Evolutionary conservation across 1,284 basidiomycete species (phyloP).

Genomic region (Porodaedalea pini): DNA sequence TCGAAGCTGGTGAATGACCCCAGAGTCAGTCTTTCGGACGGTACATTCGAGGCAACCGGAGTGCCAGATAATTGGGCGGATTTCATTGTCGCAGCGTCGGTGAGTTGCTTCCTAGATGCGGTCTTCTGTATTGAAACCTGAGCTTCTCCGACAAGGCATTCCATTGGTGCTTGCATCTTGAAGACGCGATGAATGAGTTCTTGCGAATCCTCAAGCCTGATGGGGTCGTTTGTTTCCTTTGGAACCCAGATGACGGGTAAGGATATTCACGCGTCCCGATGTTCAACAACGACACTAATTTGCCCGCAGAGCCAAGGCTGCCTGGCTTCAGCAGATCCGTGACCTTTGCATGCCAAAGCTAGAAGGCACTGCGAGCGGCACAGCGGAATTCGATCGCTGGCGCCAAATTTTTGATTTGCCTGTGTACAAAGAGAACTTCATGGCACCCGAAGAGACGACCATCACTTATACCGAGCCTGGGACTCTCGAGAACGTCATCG

Average conservation of each 20-base stretch:
- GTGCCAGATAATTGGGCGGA: constrained; percentile 68
- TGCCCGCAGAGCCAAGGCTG: neutral
- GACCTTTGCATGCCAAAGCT: constrained; percentile 1
- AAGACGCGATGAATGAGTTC: constrained; percentile 62
- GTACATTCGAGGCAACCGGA: constrained; percentile 60
- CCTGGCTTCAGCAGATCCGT: constrained; percentile 3
- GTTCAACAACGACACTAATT: constrained; percentile 35
- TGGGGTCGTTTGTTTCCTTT: constrained; percentile 62
- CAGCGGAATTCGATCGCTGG: constrained; percentile 61
- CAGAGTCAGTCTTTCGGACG: constrained; percentile 49
- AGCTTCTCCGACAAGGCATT: constrained; percentile 50
- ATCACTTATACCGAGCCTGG: constrained; percentile 43
- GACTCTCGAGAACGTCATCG: constrained; percentile 46
- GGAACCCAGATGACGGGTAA: constrained; percentile 64
- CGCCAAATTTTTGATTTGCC: constrained; percentile 54
- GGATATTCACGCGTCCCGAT: constrained; percentile 63
- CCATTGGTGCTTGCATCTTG: constrained; percentile 78
- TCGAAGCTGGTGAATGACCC: constrained; percentile 45
- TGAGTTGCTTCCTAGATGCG: constrained; percentile 27
- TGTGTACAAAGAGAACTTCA: constrained; percentile 50
- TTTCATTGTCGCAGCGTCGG: constrained; percentile 72
- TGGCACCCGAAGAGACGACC: constrained; percentile 48
- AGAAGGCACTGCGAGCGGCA: neutral
- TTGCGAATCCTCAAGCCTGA: constrained; percentile 64
- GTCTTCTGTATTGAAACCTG: neutral